Conservation (phyloP, 192 early-diverging fungal species). For the Coemansia sp. region DNA sequence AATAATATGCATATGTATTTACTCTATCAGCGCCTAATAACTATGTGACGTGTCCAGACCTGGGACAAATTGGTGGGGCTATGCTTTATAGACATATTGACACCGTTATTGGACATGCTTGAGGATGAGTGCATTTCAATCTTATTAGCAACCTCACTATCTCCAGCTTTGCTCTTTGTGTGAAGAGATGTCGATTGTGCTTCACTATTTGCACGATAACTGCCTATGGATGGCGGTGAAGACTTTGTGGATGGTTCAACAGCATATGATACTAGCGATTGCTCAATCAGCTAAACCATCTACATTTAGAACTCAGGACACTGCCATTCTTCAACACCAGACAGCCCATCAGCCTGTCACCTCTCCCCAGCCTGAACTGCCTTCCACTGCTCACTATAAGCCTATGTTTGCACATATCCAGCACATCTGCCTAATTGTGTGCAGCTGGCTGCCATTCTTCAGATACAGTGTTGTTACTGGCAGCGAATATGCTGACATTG, state of each 20-base stretch:
- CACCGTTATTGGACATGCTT: not conserved
- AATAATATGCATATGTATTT: too few relatives aligned
- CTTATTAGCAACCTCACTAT: not conserved
- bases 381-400: slow-evolving; percentile 21
- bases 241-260: not conserved
- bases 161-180: not conserved
- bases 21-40: too few relatives aligned
- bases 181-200: too few relatives aligned
- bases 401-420: not conserved
- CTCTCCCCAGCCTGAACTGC: slow-evolving; percentile 29
- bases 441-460: not conserved
- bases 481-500: not conserved
- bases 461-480: not conserved
- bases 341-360: slow-evolving; percentile 24
- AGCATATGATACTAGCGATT: slow-evolving; percentile 21
- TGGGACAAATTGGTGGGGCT: not conserved
- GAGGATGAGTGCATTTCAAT: too few relatives aligned
- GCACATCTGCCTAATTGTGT: not conserved
- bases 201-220: too few relatives aligned
- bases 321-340: slow-evolving; percentile 35
- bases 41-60: too few relatives aligned
- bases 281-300: slow-evolving; percentile 30
- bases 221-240: too few relatives aligned
- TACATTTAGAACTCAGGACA: slow-evolving; percentile 54
- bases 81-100: not conserved